Evolutionary conservation across 257 asterid species (phyloP), one percentile per base, ranked within the genome.

Genomic region (Solanum medicagineum): DNA sequence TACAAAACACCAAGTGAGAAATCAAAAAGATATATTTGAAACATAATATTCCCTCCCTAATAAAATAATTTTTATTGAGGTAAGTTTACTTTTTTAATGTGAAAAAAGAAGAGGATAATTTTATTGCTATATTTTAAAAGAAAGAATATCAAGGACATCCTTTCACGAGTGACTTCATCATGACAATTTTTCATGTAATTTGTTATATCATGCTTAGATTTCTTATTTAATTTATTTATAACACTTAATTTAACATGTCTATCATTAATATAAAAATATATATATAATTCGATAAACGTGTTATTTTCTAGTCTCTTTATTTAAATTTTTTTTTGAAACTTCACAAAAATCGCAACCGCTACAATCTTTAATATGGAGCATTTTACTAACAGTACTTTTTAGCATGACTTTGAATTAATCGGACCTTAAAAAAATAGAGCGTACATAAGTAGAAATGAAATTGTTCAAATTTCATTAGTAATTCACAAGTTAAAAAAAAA

Each of bases 341-440:
- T 29, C 3, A 29, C 2, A 29, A 29, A 29, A 29, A 29, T 29
- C 32, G 0, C 3, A 29, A 29, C 0, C 32, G 32, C 3, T 29
- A 29, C 32, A 29, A 29, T 0, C 15, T 51, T 11, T 51, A 4
- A 3, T 12, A 51, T 12, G 10, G 10, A 47, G 4, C 53, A 47
- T 13, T 32, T 53, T 12, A 4, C 42, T 36, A 4, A 36, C 2
- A 36, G 1, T 36, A 36, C 1, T 36, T 55, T 57, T 63, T 1
- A 2, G 0, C 0, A 19, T 65, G 2, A 66, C 7, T 3, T 0
- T 2, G 0, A 29, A 55, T 16, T 16, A 55, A 1, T 55, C 3
- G 7, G 3, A 32, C 36, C 36, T 32, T 2, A 32, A 32, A 32
- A 32, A 32, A 2, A 32, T 32, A 32, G 36, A 32, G 32, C 32